These are phyloP conservation scores for Fusarium veterinarium DNA, from an alignment of 2,329 filamentous ascomycete genomes.

Conservation along the genomic window DNA sequence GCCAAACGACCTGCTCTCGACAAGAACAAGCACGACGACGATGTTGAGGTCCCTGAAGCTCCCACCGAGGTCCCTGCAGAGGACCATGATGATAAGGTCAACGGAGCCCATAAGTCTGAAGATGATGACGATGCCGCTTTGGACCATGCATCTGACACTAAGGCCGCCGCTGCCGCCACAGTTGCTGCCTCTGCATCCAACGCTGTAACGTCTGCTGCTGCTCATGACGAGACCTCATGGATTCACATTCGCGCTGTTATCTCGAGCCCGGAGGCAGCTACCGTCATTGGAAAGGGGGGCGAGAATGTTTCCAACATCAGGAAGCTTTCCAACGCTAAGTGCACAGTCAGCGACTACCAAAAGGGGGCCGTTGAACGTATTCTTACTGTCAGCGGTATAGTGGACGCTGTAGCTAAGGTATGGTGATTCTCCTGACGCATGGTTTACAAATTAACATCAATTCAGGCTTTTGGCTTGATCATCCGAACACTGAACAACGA, in stretches of 20 bases:
- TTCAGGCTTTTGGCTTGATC: slow-evolving; percentile 93
- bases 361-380: slow-evolving; percentile 98
- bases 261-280: slow-evolving; percentile 95
- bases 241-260: slow-evolving; percentile 98
- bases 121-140: slow-evolving; percentile 40
- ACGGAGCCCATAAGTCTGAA: slow-evolving; percentile 58
- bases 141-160: slow-evolving; percentile 52
- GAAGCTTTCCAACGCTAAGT: slow-evolving; percentile 94
- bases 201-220: slow-evolving; percentile 60
- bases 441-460: slow-evolving; percentile 43
- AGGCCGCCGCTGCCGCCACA: slow-evolving; percentile 54
- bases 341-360: slow-evolving; percentile 98
- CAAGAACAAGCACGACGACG: slow-evolving; percentile 80
- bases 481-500: slow-evolving; percentile 99
- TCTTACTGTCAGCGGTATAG: slow-evolving; percentile 93
- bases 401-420: slow-evolving; percentile 97
- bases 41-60: slow-evolving; percentile 57
- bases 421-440: slow-evolving; percentile 37
- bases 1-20: slow-evolving; percentile 96
- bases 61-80: slow-evolving; percentile 51
- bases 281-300: slow-evolving; percentile 97
- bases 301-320: slow-evolving; percentile 99
- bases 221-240: slow-evolving; percentile 93
- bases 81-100: slow-evolving; percentile 62
- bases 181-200: slow-evolving; percentile 51